A percentile compares a stretch with the other conserved stretches of the same genome.
These are phyloP conservation scores for Marasmius oreades DNA, from an alignment of 1,284 basidiomycete genomes.

Conservation along the genomic window DNA sequence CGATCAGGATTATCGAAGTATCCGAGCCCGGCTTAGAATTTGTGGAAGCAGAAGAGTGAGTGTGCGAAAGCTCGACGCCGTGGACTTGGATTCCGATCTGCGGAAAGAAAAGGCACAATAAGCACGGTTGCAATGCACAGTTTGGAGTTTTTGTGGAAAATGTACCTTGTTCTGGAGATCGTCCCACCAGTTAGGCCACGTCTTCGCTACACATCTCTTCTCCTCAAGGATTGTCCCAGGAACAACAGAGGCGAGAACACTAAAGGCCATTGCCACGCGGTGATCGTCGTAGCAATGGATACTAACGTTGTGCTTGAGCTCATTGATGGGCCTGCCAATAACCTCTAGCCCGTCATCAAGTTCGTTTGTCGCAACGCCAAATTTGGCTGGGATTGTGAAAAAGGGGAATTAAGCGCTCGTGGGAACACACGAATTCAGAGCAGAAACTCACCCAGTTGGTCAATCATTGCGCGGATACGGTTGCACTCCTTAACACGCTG, in stretches of 20 bases:
- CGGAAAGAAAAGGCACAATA: slow-evolving; percentile 10
- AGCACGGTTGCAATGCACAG: no score
- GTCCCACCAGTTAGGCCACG: slow-evolving; percentile 99
- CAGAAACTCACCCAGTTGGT: slow-evolving; percentile 73
- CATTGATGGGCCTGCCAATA: slow-evolving; percentile 67
- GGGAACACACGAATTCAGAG: neutral
- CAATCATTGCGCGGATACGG: slow-evolving; percentile 94
- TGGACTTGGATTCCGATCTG: slow-evolving; percentile 90
- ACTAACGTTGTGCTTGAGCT: slow-evolving; percentile 66
- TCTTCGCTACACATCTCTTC: slow-evolving; percentile 98
- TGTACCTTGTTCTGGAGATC: slow-evolving; percentile 88
- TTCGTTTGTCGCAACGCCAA: slow-evolving; percentile 91
- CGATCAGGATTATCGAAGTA: slow-evolving; percentile 82
- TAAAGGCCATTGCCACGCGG: slow-evolving; percentile 98
- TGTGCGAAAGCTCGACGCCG: slow-evolving; percentile 71
- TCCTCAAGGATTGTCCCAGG: slow-evolving; percentile 85
- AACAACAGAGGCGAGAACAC: slow-evolving; percentile 79
- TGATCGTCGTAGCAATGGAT: slow-evolving; percentile 98
- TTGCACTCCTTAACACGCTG: slow-evolving; percentile 99
- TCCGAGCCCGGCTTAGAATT: slow-evolving; percentile 35
- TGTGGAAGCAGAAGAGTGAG: slow-evolving; percentile 17
- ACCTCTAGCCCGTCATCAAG: slow-evolving; percentile 93
- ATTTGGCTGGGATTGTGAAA: slow-evolving; percentile 64
- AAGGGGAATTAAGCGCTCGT: slow-evolving; percentile 3
- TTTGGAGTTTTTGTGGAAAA: neutral